A percentile compares a stretch with the other conserved stretches of the same genome.
Conservation (phyloP, 257 asterid genomes). For the Fraxinus anomala region DNA sequence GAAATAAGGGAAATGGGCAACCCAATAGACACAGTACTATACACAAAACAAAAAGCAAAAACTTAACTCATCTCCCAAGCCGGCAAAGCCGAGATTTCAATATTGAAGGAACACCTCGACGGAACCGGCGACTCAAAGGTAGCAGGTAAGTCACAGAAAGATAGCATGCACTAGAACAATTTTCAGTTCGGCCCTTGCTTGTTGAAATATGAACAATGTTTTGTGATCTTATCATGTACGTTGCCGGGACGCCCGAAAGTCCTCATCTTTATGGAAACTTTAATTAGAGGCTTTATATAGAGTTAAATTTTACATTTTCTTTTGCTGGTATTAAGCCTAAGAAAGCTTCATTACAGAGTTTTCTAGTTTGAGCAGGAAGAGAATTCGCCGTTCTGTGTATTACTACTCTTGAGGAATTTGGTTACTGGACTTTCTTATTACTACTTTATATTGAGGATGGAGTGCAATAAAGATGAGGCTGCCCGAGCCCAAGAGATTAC, state of each 20-base stretch:
- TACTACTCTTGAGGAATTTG: slow-evolving; percentile 12
- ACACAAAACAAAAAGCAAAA: too few relatives aligned
- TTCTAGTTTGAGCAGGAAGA: slow-evolving; percentile 24
- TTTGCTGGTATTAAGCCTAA: slow-evolving; percentile 6
- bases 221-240: not conserved
- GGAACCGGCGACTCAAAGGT: too few relatives aligned
- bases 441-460: slow-evolving; percentile 43
- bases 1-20: too few relatives aligned
- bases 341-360: slow-evolving; percentile 9
- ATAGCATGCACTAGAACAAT: too few relatives aligned
- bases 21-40: too few relatives aligned
- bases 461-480: slow-evolving; percentile 90
- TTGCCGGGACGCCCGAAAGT: slow-evolving; percentile 17
- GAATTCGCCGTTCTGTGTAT: not conserved
- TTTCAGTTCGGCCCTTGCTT: too few relatives aligned
- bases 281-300: too few relatives aligned
- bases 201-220: too few relatives aligned
- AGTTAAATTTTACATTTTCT: not conserved
- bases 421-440: not conserved
- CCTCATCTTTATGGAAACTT: not conserved
- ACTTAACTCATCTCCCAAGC: too few relatives aligned
- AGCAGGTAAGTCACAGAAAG: too few relatives aligned
- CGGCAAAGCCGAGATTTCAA: too few relatives aligned
- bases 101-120: too few relatives aligned
- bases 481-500: slow-evolving; percentile 65